A percentile compares a stretch with the other conserved stretches of the same genome.
phyloP scores from a whole-genome alignment of 768 basidiomycete species.

The Mycena epipterygia region DNA sequence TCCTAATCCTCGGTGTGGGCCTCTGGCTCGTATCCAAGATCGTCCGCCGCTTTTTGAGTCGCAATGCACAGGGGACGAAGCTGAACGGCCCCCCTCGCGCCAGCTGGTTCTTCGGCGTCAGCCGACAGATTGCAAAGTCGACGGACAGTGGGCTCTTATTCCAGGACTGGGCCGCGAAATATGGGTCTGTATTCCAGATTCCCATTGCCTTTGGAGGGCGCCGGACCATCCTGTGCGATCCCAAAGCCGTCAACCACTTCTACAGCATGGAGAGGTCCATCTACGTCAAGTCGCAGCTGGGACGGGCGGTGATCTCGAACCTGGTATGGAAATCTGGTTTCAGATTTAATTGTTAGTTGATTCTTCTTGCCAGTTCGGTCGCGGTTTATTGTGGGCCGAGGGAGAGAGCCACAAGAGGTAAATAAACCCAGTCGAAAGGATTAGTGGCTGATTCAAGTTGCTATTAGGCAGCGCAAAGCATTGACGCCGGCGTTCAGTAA shows the following conservation, averaged over 20 bases:
- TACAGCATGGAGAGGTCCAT: conserved; percentile 37
- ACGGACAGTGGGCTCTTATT: conserved; percentile 35
- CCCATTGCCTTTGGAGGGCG: conserved; percentile 33
- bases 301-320: conserved; percentile 38
- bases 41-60: conserved; percentile 22
- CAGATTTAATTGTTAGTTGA: not conserved
- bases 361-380: conserved; percentile 20
- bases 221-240: conserved; percentile 38
- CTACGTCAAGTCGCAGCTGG: conserved; percentile 42
- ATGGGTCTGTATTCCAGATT: conserved; percentile 47
- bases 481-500: conserved; percentile 59
- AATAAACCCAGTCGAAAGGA: not conserved
- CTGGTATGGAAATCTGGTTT: conserved; percentile 36
- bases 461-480: conserved; percentile 52
- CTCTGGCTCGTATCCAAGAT: conserved; percentile 38
- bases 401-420: conserved; percentile 43
- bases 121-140: conserved; percentile 20
- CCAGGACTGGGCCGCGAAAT: conserved; percentile 48
- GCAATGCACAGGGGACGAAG: conserved; percentile 38
- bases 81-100: conserved; percentile 43
- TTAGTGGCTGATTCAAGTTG: not conserved
- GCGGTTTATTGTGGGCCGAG: conserved; percentile 36
- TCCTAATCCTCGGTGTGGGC: conserved; percentile 24
- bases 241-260: conserved; percentile 42
- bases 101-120: conserved; percentile 46